Evolutionary conservation across 208 protist species (phyloP), one percentile per base, ranked within the genome.

Genomic region (Crithidia mellificae): DNA sequence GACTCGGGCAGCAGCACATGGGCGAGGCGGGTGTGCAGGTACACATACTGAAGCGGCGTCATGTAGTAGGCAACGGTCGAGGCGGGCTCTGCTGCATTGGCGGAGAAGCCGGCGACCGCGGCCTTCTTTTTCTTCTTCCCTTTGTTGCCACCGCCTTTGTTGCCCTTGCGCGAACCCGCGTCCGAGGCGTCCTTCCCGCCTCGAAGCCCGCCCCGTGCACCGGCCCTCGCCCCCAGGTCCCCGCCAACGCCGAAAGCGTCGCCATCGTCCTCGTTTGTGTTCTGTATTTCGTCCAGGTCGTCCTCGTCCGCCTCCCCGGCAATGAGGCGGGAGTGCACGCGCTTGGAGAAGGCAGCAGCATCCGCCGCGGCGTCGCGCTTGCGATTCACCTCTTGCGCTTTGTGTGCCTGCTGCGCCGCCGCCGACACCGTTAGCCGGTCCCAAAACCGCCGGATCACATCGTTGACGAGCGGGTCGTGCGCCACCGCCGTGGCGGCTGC

Each of bases 401-500:
- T 61, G 57, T 81, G 64, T 2, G 69, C 72, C 51, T 70, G 63
- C 39, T 78, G 69, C 41, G 76, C 84, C 24, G 81, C 81, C 29
- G 79, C 50, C 0, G 85, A 81, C n/a, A 91, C 82, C 36, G 90
- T 95, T 12, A 95, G 47, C 19, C 87, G 82, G 20, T 89, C 81
- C 87, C 90, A 95, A 64, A 89, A 93, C 38, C 90, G 90, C 5
- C 74, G 77, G 52, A 95, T 90, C 30, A 90, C 39, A 62, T 91
- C 83, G 66, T 92, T 92, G 29, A 95, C 72, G 11, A 83, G 39
- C 12, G 67, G 63, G 66, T 95, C 74, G 7, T 24, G 29, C 12
- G 83, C 77, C 4, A 85, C 80, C 22, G 57, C 63, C 6, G 52
- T 12, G 0, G 81, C 69, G 6, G 77, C 78, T 14, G 77, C 58